Conservation (phyloP, 2,329 filamentous ascomycete species). For the Aspergillus hortae region DNA sequence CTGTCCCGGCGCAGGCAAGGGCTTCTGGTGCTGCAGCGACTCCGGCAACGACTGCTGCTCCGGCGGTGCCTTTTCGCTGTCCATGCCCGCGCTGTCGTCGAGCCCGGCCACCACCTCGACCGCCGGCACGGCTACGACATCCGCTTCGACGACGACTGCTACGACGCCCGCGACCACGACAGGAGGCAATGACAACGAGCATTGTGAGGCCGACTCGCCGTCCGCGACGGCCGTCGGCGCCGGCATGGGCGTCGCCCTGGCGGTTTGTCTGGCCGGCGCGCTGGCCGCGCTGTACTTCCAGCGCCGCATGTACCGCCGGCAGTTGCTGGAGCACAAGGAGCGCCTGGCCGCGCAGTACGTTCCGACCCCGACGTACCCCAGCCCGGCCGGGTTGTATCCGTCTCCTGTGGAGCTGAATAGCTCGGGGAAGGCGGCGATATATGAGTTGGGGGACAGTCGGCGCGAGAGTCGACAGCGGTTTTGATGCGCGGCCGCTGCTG, state of each 20-base stretch:
- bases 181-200: too few species aligned
- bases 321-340: neutral
- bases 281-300: neutral
- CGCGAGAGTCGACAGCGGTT: neutral
- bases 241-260: neutral
- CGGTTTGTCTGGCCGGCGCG: neutral
- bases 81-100: neutral
- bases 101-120: neutral
- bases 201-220: neutral
- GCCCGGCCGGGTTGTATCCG: neutral
- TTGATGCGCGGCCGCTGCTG: neutral
- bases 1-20: neutral
- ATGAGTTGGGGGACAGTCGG: neutral
- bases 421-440: neutral
- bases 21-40: slow-evolving; percentile 1
- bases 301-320: neutral
- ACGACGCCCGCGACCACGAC: neutral
- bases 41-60: neutral
- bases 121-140: neutral
- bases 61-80: neutral
- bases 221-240: neutral
- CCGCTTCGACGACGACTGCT: neutral
- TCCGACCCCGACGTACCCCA: neutral
- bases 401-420: neutral
- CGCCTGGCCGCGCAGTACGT: neutral